phyloP scores from a whole-genome alignment of 1,284 basidiomycete species.

The Ganoderma lucidum region DNA sequence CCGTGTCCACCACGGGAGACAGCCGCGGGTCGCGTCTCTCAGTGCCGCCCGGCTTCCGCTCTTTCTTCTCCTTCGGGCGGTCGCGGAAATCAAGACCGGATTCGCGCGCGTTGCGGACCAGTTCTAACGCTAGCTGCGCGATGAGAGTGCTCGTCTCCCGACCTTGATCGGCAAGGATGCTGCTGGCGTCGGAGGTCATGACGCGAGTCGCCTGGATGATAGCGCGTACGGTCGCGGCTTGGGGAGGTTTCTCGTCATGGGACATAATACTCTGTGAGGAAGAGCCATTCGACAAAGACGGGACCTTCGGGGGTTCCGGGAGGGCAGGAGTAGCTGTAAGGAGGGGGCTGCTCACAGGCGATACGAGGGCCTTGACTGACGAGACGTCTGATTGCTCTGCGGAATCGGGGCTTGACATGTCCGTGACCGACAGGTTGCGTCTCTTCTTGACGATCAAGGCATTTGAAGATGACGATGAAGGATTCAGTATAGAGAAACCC shows the following conservation, averaged over 20 bases:
- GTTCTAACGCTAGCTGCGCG: conserved; percentile 70
- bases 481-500: conserved; percentile 71
- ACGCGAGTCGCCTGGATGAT: conserved; percentile 89
- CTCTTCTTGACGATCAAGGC: conserved; percentile 39
- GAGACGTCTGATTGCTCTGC: conserved; percentile 16
- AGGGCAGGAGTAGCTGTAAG: conserved; percentile 31
- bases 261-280: conserved; percentile 32
- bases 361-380: conserved; percentile 29
- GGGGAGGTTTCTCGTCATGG: conserved; percentile 47
- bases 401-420: conserved; percentile 29
- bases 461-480: conserved; percentile 41
- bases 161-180: conserved; percentile 76
- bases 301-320: conserved; percentile 29
- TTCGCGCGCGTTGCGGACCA: conserved; percentile 79
- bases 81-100: conserved; percentile 66
- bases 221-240: conserved; percentile 74
- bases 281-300: conserved; percentile 25
- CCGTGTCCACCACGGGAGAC: conserved; percentile 14
- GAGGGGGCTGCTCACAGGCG: conserved; percentile 35
- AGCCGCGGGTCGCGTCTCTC: conserved; percentile 22
- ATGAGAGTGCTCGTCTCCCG: conserved; percentile 69
- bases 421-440: conserved; percentile 41
- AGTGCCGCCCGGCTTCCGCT: conserved; percentile 36
- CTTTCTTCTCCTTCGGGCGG: conserved; percentile 55
- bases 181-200: conserved; percentile 82